phyloP scores from a whole-genome alignment of 2,329 filamentous ascomycete species.

The Endothia cerciana region DNA sequence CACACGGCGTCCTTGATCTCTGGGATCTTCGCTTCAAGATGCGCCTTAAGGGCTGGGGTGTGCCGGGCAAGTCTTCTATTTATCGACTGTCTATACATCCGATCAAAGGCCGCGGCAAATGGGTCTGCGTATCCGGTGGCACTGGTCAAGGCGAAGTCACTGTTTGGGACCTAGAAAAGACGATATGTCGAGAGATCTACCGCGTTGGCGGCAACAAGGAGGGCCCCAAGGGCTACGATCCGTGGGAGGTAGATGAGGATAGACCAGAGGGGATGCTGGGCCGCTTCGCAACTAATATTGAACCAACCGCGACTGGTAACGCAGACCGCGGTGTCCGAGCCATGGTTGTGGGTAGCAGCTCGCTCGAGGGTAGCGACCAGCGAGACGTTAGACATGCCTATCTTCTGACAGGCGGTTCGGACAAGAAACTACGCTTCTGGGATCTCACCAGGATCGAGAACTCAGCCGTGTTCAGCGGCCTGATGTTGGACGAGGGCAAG shows the following conservation, averaged over 20 bases:
- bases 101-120: slow-evolving; percentile 75
- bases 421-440: slow-evolving; percentile 94
- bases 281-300: slow-evolving; percentile 78
- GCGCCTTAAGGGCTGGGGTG: slow-evolving; percentile 83
- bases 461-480: slow-evolving; percentile 79
- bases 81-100: slow-evolving; percentile 81
- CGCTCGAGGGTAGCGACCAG: slow-evolving; percentile 62
- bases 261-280: slow-evolving; percentile 83
- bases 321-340: slow-evolving; percentile 73
- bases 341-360: slow-evolving; percentile 73
- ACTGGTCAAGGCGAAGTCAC: slow-evolving; percentile 87
- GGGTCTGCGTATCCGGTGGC: slow-evolving; percentile 87
- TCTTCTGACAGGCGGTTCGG: slow-evolving; percentile 83
- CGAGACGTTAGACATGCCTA: slow-evolving; percentile 79
- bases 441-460: slow-evolving; percentile 78
- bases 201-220: slow-evolving; percentile 68
- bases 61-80: slow-evolving; percentile 79
- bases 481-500: slow-evolving; percentile 69
- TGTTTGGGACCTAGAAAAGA: slow-evolving; percentile 94
- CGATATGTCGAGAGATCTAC: slow-evolving; percentile 86
- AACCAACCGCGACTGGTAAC: slow-evolving; percentile 58
- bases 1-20: slow-evolving; percentile 87
- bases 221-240: slow-evolving; percentile 69
- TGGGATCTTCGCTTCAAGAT: slow-evolving; percentile 98
- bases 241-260: slow-evolving; percentile 90